Evolutionary conservation across 306 rosid genomes (phyloP).

Genomic region (Canavalia ensiformis): DNA sequence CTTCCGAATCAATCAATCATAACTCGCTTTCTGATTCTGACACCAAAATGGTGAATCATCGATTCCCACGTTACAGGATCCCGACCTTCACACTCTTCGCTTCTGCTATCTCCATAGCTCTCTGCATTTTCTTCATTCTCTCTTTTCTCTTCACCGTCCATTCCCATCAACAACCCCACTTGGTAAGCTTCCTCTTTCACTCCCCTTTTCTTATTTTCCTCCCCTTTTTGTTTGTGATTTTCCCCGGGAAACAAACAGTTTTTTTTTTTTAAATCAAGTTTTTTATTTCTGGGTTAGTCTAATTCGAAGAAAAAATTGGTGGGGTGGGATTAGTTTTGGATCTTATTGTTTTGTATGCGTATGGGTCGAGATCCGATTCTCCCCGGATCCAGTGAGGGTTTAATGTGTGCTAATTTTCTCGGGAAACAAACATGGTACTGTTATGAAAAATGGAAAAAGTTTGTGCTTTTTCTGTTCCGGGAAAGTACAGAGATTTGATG

Average conservation of each 20-base stretch:
- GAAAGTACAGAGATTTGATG: constrained; percentile 18
- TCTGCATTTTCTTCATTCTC: constrained; percentile 61
- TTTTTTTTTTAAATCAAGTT: neutral
- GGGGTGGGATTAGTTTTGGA: constrained; percentile 49
- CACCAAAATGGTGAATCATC: constrained; percentile 48
- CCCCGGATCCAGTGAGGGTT: constrained; percentile 24
- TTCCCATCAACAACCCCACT: constrained; percentile 48
- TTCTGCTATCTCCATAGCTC: constrained; percentile 49
- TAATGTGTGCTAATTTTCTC: constrained; percentile 1
- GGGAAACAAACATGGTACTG: constrained; percentile 10
- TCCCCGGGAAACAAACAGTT: constrained; percentile 25
- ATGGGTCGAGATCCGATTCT: constrained; percentile 41
- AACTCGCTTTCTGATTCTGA: constrained; percentile 32
- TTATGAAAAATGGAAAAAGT: constrained; percentile 2
- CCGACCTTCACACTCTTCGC: constrained; percentile 57
- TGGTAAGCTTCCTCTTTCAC: constrained; percentile 53
- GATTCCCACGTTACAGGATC: constrained; percentile 48
- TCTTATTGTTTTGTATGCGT: constrained; percentile 28
- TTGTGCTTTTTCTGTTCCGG: neutral
- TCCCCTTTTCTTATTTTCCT: neutral
- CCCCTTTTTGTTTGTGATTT: neutral
- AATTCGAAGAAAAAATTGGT: neutral
- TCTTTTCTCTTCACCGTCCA: constrained; percentile 63
- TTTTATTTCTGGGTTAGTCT: constrained; percentile 30
- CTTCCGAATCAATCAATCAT: constrained; percentile 27